Conservation (phyloP, 805 yeast genomes). For the Saturnispora silvae region DNA sequence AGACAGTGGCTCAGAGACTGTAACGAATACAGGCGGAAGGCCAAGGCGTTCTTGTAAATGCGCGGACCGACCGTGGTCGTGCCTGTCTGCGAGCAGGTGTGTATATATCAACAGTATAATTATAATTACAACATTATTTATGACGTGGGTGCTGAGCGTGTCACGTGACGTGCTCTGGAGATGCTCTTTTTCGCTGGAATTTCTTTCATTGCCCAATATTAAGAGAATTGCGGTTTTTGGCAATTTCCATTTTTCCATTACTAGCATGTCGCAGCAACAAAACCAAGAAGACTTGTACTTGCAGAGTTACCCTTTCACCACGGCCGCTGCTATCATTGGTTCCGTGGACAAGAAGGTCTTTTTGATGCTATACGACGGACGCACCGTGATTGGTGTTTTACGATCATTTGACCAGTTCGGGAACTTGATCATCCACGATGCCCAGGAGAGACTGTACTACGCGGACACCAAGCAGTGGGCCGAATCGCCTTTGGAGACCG, state of each 20-base stretch:
- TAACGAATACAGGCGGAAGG: slow-evolving; percentile 76
- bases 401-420: slow-evolving; percentile 95
- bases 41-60: slow-evolving; percentile 54
- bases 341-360: slow-evolving; percentile 73
- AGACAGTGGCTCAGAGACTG: slow-evolving; percentile 96
- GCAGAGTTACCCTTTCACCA: slow-evolving; percentile 75
- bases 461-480: slow-evolving; percentile 44
- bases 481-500: slow-evolving; percentile 53
- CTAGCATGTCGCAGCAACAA: slow-evolving; percentile 6
- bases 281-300: slow-evolving; percentile 44
- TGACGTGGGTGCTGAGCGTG: too few species aligned
- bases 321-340: slow-evolving; percentile 84
- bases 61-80: too few species aligned
- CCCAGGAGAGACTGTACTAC: slow-evolving; percentile 74
- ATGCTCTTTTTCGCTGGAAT: too few species aligned
- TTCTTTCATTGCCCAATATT: too few species aligned
- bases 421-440: slow-evolving; percentile 84
- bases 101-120: too few species aligned
- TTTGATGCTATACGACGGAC: slow-evolving; percentile 82
- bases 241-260: too few species aligned
- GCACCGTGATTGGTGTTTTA: slow-evolving; percentile 75
- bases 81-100: too few species aligned
- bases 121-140: too few species aligned
- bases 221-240: too few species aligned
- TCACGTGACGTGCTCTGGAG: too few species aligned